Conservation (phyloP, 139 green algal species). For the Chlamydomonas eustigma region DNA sequence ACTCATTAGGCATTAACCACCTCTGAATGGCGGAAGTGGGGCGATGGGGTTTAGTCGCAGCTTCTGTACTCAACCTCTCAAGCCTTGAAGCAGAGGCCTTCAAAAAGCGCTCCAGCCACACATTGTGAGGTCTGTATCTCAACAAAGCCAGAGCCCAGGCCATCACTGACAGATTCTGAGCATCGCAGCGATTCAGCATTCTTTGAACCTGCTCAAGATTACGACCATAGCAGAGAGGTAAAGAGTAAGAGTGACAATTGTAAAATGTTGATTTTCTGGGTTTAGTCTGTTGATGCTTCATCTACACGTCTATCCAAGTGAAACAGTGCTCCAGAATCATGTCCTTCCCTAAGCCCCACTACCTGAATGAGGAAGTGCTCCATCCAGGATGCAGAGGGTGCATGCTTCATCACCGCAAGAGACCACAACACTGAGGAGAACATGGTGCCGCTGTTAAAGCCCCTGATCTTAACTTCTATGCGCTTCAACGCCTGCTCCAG, state of each 20-base stretch:
- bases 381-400: slow-evolving; percentile 15
- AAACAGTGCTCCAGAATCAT: too few species aligned
- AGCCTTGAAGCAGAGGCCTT: too few species aligned
- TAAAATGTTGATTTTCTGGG: too few species aligned
- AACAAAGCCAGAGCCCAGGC: slow-evolving; percentile 15
- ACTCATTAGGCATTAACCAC: too few species aligned
- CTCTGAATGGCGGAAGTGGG: too few species aligned
- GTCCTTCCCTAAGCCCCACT: neutral
- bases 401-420: slow-evolving; percentile 3
- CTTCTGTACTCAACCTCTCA: neutral
- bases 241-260: too few species aligned
- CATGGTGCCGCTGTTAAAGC: neutral
- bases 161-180: slow-evolving; percentile 7
- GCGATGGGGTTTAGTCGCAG: too few species aligned
- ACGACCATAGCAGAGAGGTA: too few species aligned
- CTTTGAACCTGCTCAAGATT: slow-evolving; percentile 18
- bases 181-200: neutral
- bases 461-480: neutral
- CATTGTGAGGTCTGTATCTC: slow-evolving; percentile 12
- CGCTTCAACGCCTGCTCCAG: slow-evolving; percentile 6
- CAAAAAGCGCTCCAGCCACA: slow-evolving; percentile 4
- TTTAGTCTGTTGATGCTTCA: too few species aligned
- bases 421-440: slow-evolving; percentile 18
- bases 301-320: too few species aligned
- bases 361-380: slow-evolving; percentile 18